These are phyloP conservation scores for Neurospora sp. DNA, from an alignment of 495 filamentous ascomycete genomes.

Conservation along the genomic window DNA sequence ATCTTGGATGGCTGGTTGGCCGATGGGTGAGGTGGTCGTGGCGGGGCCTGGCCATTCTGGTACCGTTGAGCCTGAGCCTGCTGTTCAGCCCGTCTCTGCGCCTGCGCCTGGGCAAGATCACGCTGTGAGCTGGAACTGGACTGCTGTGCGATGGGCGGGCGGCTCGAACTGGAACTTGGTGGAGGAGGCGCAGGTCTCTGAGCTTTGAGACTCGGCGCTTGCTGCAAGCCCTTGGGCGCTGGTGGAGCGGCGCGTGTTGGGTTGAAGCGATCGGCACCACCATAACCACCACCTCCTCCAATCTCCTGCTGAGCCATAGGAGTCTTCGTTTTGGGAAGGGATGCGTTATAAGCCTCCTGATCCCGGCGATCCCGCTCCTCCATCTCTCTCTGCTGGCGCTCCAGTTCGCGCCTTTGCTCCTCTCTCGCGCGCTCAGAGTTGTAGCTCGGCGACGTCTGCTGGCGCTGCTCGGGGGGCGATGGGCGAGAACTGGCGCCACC, in stretches of 20 bases:
- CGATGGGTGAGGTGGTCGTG: conserved; percentile 19
- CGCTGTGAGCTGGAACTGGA: conserved; percentile 23
- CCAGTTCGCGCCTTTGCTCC: conserved; percentile 34
- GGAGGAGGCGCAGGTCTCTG: conserved; percentile 44
- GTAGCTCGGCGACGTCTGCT: conserved; percentile 35
- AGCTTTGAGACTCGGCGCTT: conserved; percentile 38
- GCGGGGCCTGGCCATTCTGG: conserved; percentile 19
- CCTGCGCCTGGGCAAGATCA: conserved; percentile 13
- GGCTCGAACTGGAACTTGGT: conserved; percentile 24
- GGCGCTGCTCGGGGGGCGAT: conserved; percentile 36
- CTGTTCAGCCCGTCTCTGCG: conserved; percentile 23
- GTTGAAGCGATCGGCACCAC: conserved; percentile 62
- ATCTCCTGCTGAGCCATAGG: conserved; percentile 84
- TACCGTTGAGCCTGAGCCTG: conserved; percentile 17
- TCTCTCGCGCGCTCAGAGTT: conserved; percentile 45
- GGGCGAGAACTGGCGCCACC: conserved; percentile 22
- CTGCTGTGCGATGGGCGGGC: conserved; percentile 33
- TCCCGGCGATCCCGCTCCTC: conserved; percentile 63
- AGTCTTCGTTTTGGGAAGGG: conserved; percentile 62
- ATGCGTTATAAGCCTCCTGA: conserved; percentile 77
- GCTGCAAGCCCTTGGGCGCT: conserved; percentile 43
- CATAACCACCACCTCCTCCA: conserved; percentile 33
- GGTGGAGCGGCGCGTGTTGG: conserved; percentile 61
- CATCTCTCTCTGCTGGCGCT: conserved; percentile 49
- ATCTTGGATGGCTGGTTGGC: conserved; percentile 44